Evolutionary conservation across 1,284 basidiomycete genomes (phyloP).

Genomic region (Cryptococcus sp.): DNA sequence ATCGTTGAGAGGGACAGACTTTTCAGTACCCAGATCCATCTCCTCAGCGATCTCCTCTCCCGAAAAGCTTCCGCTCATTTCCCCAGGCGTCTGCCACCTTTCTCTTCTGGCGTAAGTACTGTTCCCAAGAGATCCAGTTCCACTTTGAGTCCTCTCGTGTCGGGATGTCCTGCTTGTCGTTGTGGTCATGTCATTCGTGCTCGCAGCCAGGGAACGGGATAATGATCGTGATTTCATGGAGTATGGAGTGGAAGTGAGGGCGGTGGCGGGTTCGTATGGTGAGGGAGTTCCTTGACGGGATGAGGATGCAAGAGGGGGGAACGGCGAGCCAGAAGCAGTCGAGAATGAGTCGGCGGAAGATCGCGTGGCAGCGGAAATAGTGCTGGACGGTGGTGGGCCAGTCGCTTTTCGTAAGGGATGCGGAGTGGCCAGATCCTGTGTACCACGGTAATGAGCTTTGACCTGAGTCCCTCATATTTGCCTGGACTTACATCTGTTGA

Average conservation of each 20-base stretch:
- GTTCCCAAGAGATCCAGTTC: constrained; percentile 20
- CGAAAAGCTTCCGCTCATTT: constrained; percentile 41
- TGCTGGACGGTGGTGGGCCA: constrained; percentile 11
- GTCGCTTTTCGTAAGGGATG: constrained; percentile 28
- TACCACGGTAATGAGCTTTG: constrained; percentile 1
- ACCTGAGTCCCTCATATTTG: background rate
- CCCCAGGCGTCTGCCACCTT: constrained; percentile 39
- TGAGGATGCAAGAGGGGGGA: constrained; percentile 20
- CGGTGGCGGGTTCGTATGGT: constrained; percentile 22
- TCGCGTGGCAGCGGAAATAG: constrained; percentile 8
- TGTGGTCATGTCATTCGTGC: constrained; percentile 9
- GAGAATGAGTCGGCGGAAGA: constrained; percentile 26
- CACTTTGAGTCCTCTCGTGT: constrained; percentile 24
- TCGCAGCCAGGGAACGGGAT: constrained; percentile 16
- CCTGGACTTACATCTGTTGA: constrained; percentile 9
- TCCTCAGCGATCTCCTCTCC: constrained; percentile 28
- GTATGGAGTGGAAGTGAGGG: constrained; percentile 37
- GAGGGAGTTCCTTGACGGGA: constrained; percentile 17
- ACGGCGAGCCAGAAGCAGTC: constrained; percentile 32
- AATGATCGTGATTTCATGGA: constrained; percentile 20
- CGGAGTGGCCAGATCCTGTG: constrained; percentile 31
- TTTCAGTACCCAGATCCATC: constrained; percentile 17
- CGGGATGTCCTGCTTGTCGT: constrained; percentile 9
- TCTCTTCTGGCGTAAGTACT: constrained; percentile 23
- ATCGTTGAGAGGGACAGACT: constrained; percentile 26